Conservation (phyloP, 306 rosid species). For the Castanospermum australe region DNA sequence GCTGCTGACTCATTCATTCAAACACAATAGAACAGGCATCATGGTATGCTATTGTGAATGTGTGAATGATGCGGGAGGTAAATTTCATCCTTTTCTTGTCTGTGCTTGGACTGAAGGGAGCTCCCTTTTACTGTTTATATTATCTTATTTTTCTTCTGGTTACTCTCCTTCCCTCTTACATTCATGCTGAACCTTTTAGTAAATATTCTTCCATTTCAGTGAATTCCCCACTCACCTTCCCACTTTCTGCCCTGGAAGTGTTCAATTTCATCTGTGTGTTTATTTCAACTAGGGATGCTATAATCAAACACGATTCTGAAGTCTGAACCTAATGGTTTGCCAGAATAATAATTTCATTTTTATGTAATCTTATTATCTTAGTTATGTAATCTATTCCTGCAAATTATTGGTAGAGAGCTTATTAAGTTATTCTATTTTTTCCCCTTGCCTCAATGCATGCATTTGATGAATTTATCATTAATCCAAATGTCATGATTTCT, state of each 20-base stretch:
- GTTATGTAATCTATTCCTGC: background rate
- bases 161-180: background rate
- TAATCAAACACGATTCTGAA: too few relatives aligned
- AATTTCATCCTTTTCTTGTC: slow-evolving; percentile 49
- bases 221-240: background rate
- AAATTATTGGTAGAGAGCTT: background rate
- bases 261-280: background rate
- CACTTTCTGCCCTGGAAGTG: background rate
- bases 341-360: background rate
- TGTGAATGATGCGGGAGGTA: slow-evolving; percentile 74
- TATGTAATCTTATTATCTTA: background rate
- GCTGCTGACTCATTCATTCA: slow-evolving; percentile 80
- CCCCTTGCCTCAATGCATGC: background rate
- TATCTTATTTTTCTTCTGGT: background rate
- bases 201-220: background rate
- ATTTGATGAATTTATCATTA: background rate
- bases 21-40: slow-evolving; percentile 42
- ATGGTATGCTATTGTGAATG: slow-evolving; percentile 46
- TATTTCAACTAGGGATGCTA: too few relatives aligned
- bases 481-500: background rate
- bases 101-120: slow-evolving; percentile 83
- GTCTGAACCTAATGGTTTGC: background rate
- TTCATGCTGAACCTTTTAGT: background rate
- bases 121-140: slow-evolving; percentile 50
- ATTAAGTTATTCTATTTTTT: background rate